These are phyloP conservation scores for Cryptosporidium bovis DNA, from an alignment of 169 alveolate species.

Conservation along the genomic window DNA sequence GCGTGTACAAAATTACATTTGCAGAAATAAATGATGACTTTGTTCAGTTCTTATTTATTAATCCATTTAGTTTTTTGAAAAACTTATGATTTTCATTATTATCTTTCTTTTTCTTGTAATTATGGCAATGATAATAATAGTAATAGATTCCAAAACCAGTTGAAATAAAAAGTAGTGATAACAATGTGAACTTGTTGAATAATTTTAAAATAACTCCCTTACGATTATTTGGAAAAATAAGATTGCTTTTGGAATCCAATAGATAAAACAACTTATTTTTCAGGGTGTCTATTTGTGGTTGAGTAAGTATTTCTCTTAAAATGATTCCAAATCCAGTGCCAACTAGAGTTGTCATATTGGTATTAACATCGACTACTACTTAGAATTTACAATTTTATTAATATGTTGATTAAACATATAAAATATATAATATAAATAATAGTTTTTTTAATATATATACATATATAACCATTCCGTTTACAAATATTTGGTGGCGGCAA, in stretches of 20 bases:
- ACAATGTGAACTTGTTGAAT: slow-evolving; percentile 11
- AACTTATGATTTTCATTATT: not conserved
- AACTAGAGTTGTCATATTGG: slow-evolving; percentile 11
- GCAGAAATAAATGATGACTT: too few relatives aligned
- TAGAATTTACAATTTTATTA: too few relatives aligned
- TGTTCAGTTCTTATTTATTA: too few relatives aligned
- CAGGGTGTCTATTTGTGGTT: slow-evolving; percentile 1
- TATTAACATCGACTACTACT: not conserved
- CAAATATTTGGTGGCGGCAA: too few relatives aligned
- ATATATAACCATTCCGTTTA: too few relatives aligned
- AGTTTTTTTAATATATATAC: too few relatives aligned
- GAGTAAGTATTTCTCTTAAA: slow-evolving; percentile 18
- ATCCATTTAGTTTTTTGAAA: slow-evolving; percentile 1
- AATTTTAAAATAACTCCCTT: slow-evolving; percentile 5
- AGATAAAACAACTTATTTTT: slow-evolving; percentile 16
- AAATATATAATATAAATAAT: too few relatives aligned
- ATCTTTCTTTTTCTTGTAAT: slow-evolving; percentile 10
- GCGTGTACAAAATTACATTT: too few relatives aligned
- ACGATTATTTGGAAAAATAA: not conserved
- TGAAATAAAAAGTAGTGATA: slow-evolving; percentile 11
- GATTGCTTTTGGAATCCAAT: slow-evolving; percentile 14
- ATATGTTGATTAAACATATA: too few relatives aligned
- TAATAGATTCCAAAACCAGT: slow-evolving; percentile 34
- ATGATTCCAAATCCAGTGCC: slow-evolving; percentile 24
- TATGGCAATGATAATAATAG: not conserved